Base-by-base conservation (phyloP, 176 grass and related monocot genomes). In the Carex pumila region DNA sequence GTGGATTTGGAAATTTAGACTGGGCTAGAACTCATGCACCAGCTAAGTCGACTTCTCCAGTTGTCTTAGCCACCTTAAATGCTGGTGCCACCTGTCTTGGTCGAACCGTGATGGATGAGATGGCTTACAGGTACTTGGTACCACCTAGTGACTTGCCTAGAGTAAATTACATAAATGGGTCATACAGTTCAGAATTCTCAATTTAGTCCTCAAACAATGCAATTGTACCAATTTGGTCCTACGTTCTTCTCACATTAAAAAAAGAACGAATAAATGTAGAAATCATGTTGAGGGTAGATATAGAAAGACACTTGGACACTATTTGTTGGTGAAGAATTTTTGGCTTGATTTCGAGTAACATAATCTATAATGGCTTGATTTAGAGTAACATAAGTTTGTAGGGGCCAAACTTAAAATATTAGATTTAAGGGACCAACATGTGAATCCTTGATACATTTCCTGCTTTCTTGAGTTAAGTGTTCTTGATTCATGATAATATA, bases 91-190 rank as follows among this genome's bases (percentile, higher is more conserved):
- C 83, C 13, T 87, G 85, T 88, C 73, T 94, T 65, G 94, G 92
- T 56, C 94, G 86, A 82, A 94, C 94, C 57, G 64, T 97, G 37
- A 94, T 97, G 94, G 94, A 97, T 71, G 94, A 97, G 89, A 92
- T 97, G 92, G 92, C 94, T 45, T 97, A 92, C 86, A 92, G 93
- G 88, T 90, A 74, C 18, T 49, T 47, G 8, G 71, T 54, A 54
- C 71, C 21, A 53, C 19, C 11, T 52, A 25, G 1, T 70, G 47
- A 53, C 14, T 75, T 75, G 10, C 14, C 19, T 75, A 25, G 19
- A 74, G 47, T 74, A 53, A 25, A 14, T 50, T 14, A 50, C 11
- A 19, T 50, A 74, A 25, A 74, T 21, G 18, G 11, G 29, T 74
- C 0, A 0, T 45, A 19, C 18, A 73, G 18, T 8, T 72, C 15